Base-by-base conservation (phyloP, 164 flowering plant species). In the Magnolia officinalis region DNA sequence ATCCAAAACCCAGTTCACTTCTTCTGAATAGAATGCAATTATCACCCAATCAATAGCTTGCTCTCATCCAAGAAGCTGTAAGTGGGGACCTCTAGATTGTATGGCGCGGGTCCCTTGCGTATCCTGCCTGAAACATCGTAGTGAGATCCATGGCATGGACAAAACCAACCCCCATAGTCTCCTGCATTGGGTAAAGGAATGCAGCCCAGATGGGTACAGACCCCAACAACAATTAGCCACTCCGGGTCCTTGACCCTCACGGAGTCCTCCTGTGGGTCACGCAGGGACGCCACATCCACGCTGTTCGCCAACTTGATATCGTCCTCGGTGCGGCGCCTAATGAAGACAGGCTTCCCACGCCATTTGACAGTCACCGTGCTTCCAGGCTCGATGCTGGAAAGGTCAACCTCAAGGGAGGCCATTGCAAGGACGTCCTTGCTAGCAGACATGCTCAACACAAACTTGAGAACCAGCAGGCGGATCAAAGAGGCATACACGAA, bases 161-260 rank as follows among this genome's bases (percentile, higher is more conserved):
- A 79, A 55, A 79, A 79, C 81, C 81, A 79, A 1, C 81, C 81
- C 1, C 71, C 81, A 55, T 24, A 75, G 37, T 79, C 80, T 4
- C 76, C 76, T 1, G 80, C 80, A 21, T 78, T 73, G 29, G 80
- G 80, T 52, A 78, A 58, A 18, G 80, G 77, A 20, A 75, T 67
- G 77, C 77, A 75, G 63, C 77, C 77, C 21, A 75, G 71, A 65
- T 75, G 77, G 76, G 76, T 73, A 52, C 76, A 67, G 58, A 67
- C 81, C 21, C 78, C 77, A 26, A 79, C 72, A 50, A 79, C 78
- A 13, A 79, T 69, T 37, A 79, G 78, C 81, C 81, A 75, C 63
- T 79, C 75, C 10, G 81, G 78, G 66, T 79, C 16, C 75, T 75
- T 52, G 2, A 79, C 81, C 67, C 78, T 70, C 50, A 20, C 78